phyloP scores from a whole-genome alignment of 345 rosid genomes.

The Citrus unshiu region DNA sequence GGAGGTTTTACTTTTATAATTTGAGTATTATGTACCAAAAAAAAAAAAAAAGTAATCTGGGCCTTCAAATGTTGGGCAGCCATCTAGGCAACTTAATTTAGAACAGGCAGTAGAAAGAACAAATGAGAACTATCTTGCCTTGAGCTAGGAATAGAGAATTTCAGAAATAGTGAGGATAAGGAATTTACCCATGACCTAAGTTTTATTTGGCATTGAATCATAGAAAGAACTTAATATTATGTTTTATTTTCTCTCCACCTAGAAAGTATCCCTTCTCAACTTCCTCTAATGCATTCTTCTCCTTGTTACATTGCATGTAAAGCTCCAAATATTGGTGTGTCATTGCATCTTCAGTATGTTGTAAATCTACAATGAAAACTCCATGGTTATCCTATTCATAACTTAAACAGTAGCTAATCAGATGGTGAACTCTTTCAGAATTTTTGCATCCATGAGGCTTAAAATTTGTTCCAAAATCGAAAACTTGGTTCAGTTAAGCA shows the following conservation, averaged over 20 bases:
- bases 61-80: neutral
- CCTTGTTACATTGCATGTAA: neutral
- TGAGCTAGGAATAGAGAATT: neutral
- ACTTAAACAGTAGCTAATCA: neutral
- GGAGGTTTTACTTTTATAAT: neutral
- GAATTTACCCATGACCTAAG: neutral
- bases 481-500: neutral
- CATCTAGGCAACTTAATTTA: too few species aligned
- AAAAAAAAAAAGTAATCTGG: neutral
- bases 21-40: neutral
- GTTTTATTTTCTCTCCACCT: neutral
- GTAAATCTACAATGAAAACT: neutral
- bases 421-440: neutral
- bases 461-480: neutral
- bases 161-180: neutral
- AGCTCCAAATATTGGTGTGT: neutral
- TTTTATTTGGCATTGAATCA: neutral
- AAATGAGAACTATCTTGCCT: neutral
- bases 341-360: neutral
- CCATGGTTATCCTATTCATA: neutral
- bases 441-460: neutral
- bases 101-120: neutral
- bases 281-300: neutral
- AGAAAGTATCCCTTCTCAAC: neutral
- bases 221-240: neutral